A percentile compares a stretch with the other conserved stretches of the same genome.
phyloP scores from a whole-genome alignment of 345 rosid species.

The Eucalyptus pumila region DNA sequence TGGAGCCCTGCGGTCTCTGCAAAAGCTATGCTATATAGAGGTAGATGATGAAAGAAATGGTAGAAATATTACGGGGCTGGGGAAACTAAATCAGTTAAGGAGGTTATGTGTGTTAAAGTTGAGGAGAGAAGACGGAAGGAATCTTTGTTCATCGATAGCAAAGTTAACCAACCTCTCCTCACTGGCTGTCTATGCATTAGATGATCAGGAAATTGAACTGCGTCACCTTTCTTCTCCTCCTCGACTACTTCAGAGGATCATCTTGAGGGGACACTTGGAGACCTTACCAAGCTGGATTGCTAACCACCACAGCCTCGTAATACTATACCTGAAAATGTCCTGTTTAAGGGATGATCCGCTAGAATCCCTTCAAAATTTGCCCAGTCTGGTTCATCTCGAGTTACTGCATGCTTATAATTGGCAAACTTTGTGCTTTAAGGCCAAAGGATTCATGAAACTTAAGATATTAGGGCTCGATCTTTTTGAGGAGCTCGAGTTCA shows the following conservation, averaged over 20 bases:
- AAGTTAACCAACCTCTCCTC: constrained; percentile 13
- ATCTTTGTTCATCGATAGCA: constrained; percentile 12
- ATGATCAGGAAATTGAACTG: constrained; percentile 14
- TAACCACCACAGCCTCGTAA: constrained; percentile 4
- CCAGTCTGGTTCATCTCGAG: constrained; percentile 23
- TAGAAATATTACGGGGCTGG: constrained; percentile 7
- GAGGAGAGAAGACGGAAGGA: constrained; percentile 19
- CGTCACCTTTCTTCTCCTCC: constrained; percentile 13
- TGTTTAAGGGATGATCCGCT: constrained; percentile 18
- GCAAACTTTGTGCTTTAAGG: not conserved
- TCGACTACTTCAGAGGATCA: constrained; percentile 8
- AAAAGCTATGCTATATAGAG: constrained; percentile 24
- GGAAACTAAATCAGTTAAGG: constrained; percentile 22
- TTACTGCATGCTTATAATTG: constrained; percentile 9
- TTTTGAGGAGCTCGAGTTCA: constrained; percentile 7
- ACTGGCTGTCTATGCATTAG: constrained; percentile 13
- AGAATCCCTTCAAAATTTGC: constrained; percentile 7
- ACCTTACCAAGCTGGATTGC: constrained; percentile 15
- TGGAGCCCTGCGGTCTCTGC: constrained; percentile 16
- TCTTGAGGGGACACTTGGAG: constrained; percentile 10
- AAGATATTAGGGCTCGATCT: constrained; percentile 13
- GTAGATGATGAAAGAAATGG: not conserved
- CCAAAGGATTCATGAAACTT: constrained; percentile 15
- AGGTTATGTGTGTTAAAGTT: constrained; percentile 23
- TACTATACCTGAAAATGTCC: constrained; percentile 6